Evolutionary conservation across 1,139 yeast species (phyloP), one percentile per base, ranked within the genome.

Genomic region (Taiozyma sp.): DNA sequence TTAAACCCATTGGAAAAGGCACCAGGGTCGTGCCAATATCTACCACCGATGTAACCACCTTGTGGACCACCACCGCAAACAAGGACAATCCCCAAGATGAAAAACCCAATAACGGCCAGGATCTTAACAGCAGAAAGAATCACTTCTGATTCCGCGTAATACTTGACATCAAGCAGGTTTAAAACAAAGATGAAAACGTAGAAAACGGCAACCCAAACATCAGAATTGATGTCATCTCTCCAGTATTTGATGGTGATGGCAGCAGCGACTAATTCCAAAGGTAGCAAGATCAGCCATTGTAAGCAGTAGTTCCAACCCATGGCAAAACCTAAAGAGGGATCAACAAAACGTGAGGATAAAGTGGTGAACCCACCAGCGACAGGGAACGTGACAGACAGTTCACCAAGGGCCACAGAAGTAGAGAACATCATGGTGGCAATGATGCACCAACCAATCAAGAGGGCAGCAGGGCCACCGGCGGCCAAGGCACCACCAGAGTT

Each of bases 321-420:
- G 42, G 89, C 87, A 65, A 87, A 88, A 49, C 92, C 92, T 76
- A 86, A 80, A 13, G 88, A 78, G 8, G 86, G 83, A 59, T 83
- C 87, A 46, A 84, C 73, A 60, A 86, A 86, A 57, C 88, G 73
- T 5, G 86, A 78, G 49, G 87, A 80, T 60, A 79, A 83, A 29
- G 86, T 82, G 46, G 85, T 82, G 65, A 84, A 85, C 14, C 90
- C 84, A 62, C 92, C 92, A 29, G 85, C 73, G 43, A 84, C 81
- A 4, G 92, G 91, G 68, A 79, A 83, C 8, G 81, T 75, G 43
- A 85, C 83, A 45, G 86, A 81, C 56, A 86, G 65, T 67, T 86
- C 92, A 50, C 88, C 88, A 53, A 84, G 70, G 43, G 88, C 80
- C 67, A 83, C 86, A 70, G 84, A 81, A 47, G 87, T 83, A 63